phyloP scores from a whole-genome alignment of 73 alveolate genomes.

The Uronychia setigera region DNA sequence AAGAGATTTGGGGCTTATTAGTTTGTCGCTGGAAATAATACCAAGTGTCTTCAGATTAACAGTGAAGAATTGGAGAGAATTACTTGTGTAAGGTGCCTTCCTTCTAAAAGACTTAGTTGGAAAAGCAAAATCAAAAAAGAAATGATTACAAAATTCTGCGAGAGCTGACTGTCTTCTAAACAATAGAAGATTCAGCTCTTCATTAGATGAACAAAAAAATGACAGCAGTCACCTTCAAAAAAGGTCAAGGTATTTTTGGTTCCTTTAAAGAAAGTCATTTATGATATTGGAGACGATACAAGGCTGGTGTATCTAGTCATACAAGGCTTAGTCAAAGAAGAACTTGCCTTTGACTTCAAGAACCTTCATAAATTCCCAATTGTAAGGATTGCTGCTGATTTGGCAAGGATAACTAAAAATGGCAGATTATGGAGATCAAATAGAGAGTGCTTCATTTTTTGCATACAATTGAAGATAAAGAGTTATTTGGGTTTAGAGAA shows the following conservation, averaged over 20 bases:
- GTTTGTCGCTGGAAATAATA: background rate
- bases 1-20: background rate
- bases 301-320: background rate
- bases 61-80: background rate
- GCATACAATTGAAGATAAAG: background rate
- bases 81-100: background rate
- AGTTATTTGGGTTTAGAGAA: background rate
- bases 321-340: background rate
- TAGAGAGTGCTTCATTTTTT: background rate
- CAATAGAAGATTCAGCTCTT: background rate
- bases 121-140: background rate
- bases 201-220: background rate
- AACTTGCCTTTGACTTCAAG: background rate
- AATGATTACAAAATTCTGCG: background rate
- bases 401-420: background rate
- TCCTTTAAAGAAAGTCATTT: background rate
- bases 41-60: background rate
- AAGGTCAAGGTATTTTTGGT: background rate
- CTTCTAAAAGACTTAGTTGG: background rate
- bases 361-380: background rate
- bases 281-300: background rate
- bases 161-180: background rate
- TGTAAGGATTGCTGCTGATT: background rate
- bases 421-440: background rate
- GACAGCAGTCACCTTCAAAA: background rate